Evolutionary conservation across 345 rosid genomes (phyloP).

Genomic region (Populus deltoides): DNA sequence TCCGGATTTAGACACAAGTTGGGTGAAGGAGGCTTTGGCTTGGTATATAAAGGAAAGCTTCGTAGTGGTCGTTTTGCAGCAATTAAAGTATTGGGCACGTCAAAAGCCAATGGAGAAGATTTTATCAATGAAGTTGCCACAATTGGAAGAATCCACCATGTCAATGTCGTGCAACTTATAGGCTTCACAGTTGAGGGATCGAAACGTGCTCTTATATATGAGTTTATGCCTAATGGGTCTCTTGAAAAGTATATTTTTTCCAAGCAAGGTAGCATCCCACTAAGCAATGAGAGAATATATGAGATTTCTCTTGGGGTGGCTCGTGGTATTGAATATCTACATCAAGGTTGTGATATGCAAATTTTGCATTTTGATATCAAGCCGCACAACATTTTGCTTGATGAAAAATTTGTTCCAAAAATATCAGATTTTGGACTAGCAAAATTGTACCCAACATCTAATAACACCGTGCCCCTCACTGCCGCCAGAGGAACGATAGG

Average conservation of each 20-base stretch:
- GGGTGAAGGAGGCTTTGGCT: neutral
- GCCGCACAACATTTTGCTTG: neutral
- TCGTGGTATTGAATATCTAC: neutral
- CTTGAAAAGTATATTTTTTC: neutral
- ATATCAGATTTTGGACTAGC: neutral
- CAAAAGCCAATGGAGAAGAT: neutral
- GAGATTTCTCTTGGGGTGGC: neutral
- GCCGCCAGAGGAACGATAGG: neutral
- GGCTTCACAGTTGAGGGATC: neutral
- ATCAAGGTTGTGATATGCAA: neutral
- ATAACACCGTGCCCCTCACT: neutral
- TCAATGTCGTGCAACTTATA: neutral
- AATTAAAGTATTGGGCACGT: neutral
- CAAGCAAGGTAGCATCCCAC: fast-evolving
- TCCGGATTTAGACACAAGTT: neutral
- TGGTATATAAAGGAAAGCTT: neutral
- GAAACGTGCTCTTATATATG: neutral
- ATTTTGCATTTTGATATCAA: neutral
- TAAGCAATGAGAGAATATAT: too few relatives aligned
- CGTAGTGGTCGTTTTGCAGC: neutral
- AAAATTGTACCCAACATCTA: neutral
- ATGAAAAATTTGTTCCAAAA: neutral
- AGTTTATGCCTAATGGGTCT: neutral
- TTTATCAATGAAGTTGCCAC: neutral
- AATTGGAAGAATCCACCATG: neutral